Conservation (phyloP, 139 green algal genomes). For the Prasinococcaceae sp. region DNA sequence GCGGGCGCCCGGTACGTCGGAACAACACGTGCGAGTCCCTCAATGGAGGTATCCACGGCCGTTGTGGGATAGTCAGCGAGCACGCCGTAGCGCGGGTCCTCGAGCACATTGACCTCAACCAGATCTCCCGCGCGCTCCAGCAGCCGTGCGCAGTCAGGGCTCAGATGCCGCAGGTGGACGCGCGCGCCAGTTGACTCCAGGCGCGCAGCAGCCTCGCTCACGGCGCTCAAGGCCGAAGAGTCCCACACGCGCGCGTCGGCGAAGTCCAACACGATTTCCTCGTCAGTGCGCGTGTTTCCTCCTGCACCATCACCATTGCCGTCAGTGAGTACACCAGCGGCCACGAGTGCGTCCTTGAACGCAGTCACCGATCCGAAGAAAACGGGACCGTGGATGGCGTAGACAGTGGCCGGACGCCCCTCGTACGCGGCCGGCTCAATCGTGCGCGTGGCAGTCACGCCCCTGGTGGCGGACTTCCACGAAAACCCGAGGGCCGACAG, state of each 20-base stretch:
- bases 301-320: too few species aligned
- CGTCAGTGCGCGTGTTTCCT: conserved; percentile 5
- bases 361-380: conserved; percentile 17
- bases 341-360: conserved; percentile 11
- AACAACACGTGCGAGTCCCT: too few species aligned
- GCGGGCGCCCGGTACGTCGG: too few species aligned
- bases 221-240: conserved; percentile 4
- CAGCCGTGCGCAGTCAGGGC: conserved; percentile 8
- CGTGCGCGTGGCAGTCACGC: background rate
- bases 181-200: background rate
- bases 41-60: too few species aligned
- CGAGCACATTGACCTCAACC: conserved; percentile 17
- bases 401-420: conserved; percentile 3
- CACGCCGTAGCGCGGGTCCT: conserved; percentile 18
- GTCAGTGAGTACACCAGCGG: too few species aligned
- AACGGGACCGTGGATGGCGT: conserved; percentile 12
- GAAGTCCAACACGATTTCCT: conserved; percentile 16
- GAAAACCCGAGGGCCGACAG: conserved; percentile 14
- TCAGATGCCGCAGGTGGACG: conserved; percentile 13
- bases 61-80: conserved; percentile 18
- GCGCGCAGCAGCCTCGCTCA: conserved; percentile 1
- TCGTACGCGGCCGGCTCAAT: background rate
- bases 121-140: conserved; percentile 14
- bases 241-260: conserved; percentile 16
- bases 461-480: conserved; percentile 8